phyloP scores from a whole-genome alignment of 768 basidiomycete species.

The Sporobolomyces roseus region DNA sequence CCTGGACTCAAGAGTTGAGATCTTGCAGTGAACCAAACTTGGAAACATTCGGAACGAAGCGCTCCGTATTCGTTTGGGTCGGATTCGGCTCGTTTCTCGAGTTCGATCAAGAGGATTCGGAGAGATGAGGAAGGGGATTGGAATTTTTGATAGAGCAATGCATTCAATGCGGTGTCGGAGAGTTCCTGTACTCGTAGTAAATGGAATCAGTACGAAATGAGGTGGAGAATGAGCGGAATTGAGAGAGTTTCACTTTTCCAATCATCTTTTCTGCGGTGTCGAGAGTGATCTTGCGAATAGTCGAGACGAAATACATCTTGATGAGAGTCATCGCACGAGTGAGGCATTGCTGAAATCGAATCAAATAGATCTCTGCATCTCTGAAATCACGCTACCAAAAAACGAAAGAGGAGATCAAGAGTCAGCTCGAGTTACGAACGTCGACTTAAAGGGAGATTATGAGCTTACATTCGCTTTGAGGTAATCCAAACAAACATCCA shows the following conservation, averaged over 20 bases:
- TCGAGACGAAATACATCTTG: constrained; percentile 91
- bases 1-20: constrained; percentile 66
- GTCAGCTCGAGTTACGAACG: neutral
- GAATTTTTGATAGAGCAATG: constrained; percentile 84
- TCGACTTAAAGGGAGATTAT: neutral
- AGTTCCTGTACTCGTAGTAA: constrained; percentile 18
- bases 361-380: constrained; percentile 89
- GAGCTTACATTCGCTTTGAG: constrained; percentile 68
- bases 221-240: too few species aligned
- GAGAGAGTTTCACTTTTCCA: constrained; percentile 60
- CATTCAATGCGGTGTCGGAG: constrained; percentile 69
- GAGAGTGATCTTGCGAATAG: constrained; percentile 68
- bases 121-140: constrained; percentile 65
- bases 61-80: constrained; percentile 72
- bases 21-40: constrained; percentile 73
- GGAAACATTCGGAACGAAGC: constrained; percentile 78
- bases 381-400: constrained; percentile 70
- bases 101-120: constrained; percentile 72
- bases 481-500: constrained; percentile 91
- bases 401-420: neutral
- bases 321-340: constrained; percentile 96
- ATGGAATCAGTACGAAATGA: neutral
- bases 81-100: constrained; percentile 69
- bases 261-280: constrained; percentile 71
- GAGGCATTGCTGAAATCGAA: constrained; percentile 97